A percentile compares a stretch with the other conserved stretches of the same genome.
phyloP scores from a whole-genome alignment of 176 grass and related monocot genomes.

The Musa itinerans region DNA sequence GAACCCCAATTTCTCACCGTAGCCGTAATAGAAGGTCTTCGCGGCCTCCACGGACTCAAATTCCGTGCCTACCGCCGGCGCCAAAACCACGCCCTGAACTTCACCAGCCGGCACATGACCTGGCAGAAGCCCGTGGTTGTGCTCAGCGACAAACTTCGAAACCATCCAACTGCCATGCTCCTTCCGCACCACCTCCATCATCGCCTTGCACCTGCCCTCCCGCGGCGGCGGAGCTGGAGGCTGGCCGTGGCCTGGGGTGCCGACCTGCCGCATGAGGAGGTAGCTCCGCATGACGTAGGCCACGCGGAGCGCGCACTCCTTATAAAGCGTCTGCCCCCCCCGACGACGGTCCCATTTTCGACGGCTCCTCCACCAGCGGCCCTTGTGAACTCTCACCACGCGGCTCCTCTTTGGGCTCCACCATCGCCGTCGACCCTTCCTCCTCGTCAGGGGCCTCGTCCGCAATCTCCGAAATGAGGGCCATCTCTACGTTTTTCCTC shows the following conservation, averaged over 20 bases:
- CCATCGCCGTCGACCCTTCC: neutral
- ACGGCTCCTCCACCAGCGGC: conserved; percentile 5
- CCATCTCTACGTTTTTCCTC: neutral
- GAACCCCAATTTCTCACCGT: conserved; percentile 50
- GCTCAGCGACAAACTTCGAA: conserved; percentile 55
- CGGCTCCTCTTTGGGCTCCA: neutral
- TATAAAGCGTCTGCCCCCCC: conserved; percentile 18
- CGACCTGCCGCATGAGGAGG: conserved; percentile 21
- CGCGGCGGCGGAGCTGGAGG: neutral
- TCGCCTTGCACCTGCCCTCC: conserved; percentile 49
- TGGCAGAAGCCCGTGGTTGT: conserved; percentile 47
- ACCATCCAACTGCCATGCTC: conserved; percentile 59
- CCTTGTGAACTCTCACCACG: neutral
- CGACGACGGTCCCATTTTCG: neutral
- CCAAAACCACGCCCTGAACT: neutral
- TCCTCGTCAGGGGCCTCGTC: neutral
- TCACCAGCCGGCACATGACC: conserved; percentile 4
- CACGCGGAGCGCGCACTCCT: conserved; percentile 23
- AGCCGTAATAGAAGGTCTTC: conserved; percentile 59
- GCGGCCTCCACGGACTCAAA: conserved; percentile 64
- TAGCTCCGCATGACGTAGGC: conserved; percentile 35
- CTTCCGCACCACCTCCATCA: conserved; percentile 85
- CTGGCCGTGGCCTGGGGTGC: neutral
- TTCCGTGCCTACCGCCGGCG: conserved; percentile 54
- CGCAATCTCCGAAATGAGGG: neutral